Percentiles rank a stretch among this genome's conserved stretches.
Conservation (phyloP, 2,329 filamentous ascomycete species). For the Onygenales sp. region DNA sequence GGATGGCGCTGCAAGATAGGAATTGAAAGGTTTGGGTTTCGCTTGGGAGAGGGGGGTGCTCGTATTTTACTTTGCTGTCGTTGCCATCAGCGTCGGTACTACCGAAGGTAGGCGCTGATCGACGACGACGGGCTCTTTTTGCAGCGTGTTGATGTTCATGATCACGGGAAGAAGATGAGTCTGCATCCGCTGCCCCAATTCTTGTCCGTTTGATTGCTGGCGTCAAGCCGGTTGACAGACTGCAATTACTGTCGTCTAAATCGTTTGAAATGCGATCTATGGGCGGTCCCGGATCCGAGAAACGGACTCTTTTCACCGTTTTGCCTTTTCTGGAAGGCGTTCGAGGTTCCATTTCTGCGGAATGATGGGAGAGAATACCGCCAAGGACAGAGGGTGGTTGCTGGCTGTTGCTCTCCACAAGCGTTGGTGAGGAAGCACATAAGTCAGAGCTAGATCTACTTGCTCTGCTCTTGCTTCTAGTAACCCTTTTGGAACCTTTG, state of each 20-base stretch:
- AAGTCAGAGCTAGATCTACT: neutral
- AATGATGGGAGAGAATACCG: neutral
- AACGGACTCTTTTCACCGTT: conserved; percentile 33
- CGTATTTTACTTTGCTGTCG: neutral
- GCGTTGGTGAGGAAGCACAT: neutral
- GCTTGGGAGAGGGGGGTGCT: neutral
- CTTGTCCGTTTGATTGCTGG: conserved; percentile 32
- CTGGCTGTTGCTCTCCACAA: neutral
- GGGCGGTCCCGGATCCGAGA: conserved; percentile 33
- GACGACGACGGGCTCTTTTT: conserved; percentile 16
- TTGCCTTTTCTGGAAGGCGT: conserved; percentile 1
- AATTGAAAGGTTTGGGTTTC: conserved; percentile 18
- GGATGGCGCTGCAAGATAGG: conserved; percentile 33
- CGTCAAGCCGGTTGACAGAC: conserved; percentile 34
- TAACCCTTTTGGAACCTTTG: neutral
- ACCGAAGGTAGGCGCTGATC: conserved; percentile 23
- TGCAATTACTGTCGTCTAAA: conserved; percentile 5
- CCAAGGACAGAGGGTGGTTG: neutral
- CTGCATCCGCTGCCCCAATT: conserved; percentile 12
- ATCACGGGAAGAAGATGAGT: conserved; percentile 8
- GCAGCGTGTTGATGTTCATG: conserved; percentile 6
- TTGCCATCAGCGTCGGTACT: conserved; percentile 8
- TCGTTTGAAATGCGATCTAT: conserved; percentile 3
- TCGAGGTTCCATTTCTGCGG: neutral
- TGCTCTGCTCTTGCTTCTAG: neutral